Conservation (phyloP, 495 filamentous ascomycete species). For the Daldinia vernicosa region DNA sequence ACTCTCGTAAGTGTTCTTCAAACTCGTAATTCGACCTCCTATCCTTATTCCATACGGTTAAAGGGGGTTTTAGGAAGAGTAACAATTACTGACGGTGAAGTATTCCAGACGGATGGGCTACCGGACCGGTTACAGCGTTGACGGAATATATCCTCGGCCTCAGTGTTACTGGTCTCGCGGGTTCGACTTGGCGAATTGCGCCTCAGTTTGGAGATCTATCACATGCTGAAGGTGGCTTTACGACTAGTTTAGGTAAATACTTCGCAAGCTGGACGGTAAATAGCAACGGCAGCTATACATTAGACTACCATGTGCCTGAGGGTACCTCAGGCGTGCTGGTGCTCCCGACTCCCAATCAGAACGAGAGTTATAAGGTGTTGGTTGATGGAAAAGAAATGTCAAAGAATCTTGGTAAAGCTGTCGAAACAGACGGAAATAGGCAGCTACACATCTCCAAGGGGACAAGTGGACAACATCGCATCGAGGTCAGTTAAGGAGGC, state of each 20-base stretch:
- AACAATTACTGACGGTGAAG: conserved; percentile 6
- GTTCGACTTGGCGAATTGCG: conserved; percentile 63
- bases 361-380: conserved; percentile 6
- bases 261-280: conserved; percentile 19
- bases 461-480: conserved; percentile 21
- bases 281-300: conserved; percentile 13
- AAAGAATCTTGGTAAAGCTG: neutral
- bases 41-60: neutral
- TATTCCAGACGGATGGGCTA: conserved; percentile 62
- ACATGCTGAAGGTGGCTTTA: conserved; percentile 66
- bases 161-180: conserved; percentile 58
- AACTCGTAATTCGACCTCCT: neutral
- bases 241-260: conserved; percentile 63
- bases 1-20: conserved; percentile 52
- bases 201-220: conserved; percentile 67
- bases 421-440: conserved; percentile 6
- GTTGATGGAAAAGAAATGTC: conserved; percentile 21
- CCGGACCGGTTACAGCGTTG: conserved; percentile 66
- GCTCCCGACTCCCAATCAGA: conserved; percentile 16
- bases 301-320: conserved; percentile 26
- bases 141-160: conserved; percentile 67
- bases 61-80: neutral
- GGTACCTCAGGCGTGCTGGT: conserved; percentile 28
- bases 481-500: conserved; percentile 27
- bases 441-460: conserved; percentile 17